Evolutionary conservation across 352 stramenopile genomes (phyloP).

Genomic region (Thraustotheca clavata): DNA sequence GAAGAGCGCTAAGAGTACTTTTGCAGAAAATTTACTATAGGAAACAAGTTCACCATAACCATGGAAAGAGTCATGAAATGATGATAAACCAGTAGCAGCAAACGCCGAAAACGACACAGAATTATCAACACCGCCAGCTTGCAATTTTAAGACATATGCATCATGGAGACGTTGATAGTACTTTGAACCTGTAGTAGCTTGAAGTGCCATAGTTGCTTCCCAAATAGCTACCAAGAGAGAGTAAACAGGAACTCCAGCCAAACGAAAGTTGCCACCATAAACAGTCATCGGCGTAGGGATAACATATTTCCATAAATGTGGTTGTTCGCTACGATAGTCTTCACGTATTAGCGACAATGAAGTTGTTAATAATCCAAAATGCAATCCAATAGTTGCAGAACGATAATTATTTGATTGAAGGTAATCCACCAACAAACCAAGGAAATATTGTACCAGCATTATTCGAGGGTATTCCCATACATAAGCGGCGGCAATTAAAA

Average conservation of each 20-base stretch:
- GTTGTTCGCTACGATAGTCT: constrained; percentile 29
- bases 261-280: constrained; percentile 34
- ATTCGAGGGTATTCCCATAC: constrained; percentile 67
- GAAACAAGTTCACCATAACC: constrained; percentile 25
- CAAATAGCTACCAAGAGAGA: constrained; percentile 41
- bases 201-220: constrained; percentile 30
- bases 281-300: constrained; percentile 57
- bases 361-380: constrained; percentile 27
- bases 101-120: constrained; percentile 28
- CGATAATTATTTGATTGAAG: constrained; percentile 50
- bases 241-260: constrained; percentile 61
- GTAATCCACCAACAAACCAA: constrained; percentile 39
- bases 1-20: constrained; percentile 36
- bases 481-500: constrained; percentile 40
- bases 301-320: constrained; percentile 44
- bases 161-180: constrained; percentile 31
- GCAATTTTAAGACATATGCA: constrained; percentile 32
- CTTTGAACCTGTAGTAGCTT: constrained; percentile 33
- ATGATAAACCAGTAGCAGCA: constrained; percentile 24
- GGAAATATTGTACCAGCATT: constrained; percentile 40
- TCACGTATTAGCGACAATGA: constrained; percentile 28
- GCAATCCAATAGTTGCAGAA: constrained; percentile 42
- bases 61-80: constrained; percentile 29
- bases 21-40: constrained; percentile 35
- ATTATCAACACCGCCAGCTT: constrained; percentile 6